Conservation (phyloP, 371 early-diverging fungal genomes). For the Lichtheimia ornata region DNA sequence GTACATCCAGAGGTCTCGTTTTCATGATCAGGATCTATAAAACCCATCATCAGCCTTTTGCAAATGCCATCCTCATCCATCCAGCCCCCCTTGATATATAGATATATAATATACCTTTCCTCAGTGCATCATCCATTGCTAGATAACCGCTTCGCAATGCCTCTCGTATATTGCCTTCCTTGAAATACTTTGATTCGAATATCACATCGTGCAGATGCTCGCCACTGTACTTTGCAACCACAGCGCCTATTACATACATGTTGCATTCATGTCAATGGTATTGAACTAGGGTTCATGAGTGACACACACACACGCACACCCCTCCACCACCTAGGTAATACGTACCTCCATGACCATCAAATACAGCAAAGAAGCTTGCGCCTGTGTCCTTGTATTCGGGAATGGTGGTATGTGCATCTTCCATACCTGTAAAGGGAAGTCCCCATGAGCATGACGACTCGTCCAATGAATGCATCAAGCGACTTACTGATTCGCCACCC, state of each 20-base stretch:
- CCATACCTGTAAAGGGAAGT: constrained; percentile 76
- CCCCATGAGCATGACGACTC: not conserved
- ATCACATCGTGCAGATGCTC: constrained; percentile 72
- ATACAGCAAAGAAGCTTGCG: constrained; percentile 90
- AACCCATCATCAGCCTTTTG: not conserved
- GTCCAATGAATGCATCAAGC: not conserved
- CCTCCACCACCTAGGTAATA: not conserved
- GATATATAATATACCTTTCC: constrained; percentile 64
- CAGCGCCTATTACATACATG: constrained; percentile 46
- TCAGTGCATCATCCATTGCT: constrained; percentile 78
- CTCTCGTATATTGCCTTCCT: constrained; percentile 58
- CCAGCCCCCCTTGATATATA: not conserved
- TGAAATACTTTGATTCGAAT: constrained; percentile 62
- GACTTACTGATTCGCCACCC: constrained; percentile 94
- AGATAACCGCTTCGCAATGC: constrained; percentile 84
- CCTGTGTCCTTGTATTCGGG: constrained; percentile 63
- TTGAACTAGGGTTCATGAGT: no score
- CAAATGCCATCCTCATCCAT: no score
- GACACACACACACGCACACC: not conserved
- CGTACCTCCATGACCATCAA: constrained; percentile 95
- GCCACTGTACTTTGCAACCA: constrained; percentile 87
- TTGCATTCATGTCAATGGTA: not conserved
- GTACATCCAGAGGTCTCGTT: constrained; percentile 94
- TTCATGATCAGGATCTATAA: constrained; percentile 65
- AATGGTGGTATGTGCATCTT: constrained; percentile 93